Evolutionary conservation across 164 flowering plant species (phyloP).

Genomic region (Aristolochia contorta): DNA sequence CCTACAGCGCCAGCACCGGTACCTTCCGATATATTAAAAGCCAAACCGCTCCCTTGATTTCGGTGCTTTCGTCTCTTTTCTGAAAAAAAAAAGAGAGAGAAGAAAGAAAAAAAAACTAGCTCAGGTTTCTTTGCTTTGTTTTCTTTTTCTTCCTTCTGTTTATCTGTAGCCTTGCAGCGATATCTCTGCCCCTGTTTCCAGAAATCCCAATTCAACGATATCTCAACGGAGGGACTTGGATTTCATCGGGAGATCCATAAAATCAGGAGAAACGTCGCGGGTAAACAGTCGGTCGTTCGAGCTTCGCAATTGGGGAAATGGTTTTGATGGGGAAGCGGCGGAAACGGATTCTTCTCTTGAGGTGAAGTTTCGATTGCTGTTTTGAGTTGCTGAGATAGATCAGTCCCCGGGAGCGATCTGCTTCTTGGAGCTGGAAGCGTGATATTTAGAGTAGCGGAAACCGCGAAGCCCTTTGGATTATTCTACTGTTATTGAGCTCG

Average conservation of each 20-base stretch:
- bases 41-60: constrained; percentile 11
- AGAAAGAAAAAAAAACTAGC: background rate
- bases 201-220: too few relatives aligned
- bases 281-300: background rate
- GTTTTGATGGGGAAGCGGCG: constrained; percentile 6
- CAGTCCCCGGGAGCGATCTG: too few relatives aligned
- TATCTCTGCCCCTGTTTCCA: too few relatives aligned
- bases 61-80: constrained; percentile 6
- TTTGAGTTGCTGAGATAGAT: background rate
- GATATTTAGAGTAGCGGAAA: too few relatives aligned
- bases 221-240: too few relatives aligned
- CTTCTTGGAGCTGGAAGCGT: too few relatives aligned
- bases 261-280: background rate
- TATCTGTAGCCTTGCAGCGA: background rate
- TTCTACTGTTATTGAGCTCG: too few relatives aligned
- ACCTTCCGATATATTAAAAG: background rate
- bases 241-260: background rate
- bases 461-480: too few relatives aligned
- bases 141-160: background rate
- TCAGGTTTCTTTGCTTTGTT: background rate
- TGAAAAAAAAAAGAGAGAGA: too few relatives aligned
- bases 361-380: background rate
- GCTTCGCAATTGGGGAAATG: background rate
- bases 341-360: constrained; percentile 7
- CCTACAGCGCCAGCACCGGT: too few relatives aligned